Percentiles rank a stretch among this genome's conserved stretches.
Evolutionary conservation across 208 protist genomes (phyloP).

Genomic region (Trypanosoma congolense): DNA sequence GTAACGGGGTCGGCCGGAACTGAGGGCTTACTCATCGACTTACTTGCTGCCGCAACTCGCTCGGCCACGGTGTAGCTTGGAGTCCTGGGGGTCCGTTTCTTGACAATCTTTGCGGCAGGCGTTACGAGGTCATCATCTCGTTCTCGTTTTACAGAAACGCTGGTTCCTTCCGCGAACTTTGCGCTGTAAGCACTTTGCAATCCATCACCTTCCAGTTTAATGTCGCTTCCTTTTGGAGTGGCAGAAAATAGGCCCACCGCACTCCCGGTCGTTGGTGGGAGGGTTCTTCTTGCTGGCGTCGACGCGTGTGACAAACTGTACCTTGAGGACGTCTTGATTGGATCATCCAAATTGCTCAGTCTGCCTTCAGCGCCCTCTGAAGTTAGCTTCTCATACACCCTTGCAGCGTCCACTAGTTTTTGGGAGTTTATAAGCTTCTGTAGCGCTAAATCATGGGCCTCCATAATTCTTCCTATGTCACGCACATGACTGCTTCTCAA

Average conservation of each 20-base stretch:
- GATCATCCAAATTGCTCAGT: too few relatives aligned
- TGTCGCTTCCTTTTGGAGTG: too few relatives aligned
- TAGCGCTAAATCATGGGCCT: constrained; percentile 49
- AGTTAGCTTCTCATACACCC: constrained; percentile 10
- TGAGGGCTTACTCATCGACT: constrained; percentile 12
- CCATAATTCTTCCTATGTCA: constrained; percentile 34
- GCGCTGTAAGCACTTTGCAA: too few relatives aligned
- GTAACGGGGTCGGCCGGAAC: too few relatives aligned
- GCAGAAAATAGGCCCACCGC: too few relatives aligned
- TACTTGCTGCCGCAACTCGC: not conserved
- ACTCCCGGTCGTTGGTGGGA: too few relatives aligned
- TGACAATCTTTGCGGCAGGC: constrained; percentile 20
- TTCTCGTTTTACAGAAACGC: constrained; percentile 14
- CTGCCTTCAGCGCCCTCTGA: constrained; percentile 12
- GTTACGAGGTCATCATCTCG: constrained; percentile 15
- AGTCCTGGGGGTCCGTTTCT: constrained; percentile 61
- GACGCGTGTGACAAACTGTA: too few relatives aligned
- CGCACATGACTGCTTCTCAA: constrained; percentile 35
- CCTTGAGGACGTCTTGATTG: too few relatives aligned
- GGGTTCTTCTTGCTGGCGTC: too few relatives aligned
- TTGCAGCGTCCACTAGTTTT: constrained; percentile 35
- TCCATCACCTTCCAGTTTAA: too few relatives aligned
- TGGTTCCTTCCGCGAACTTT: not conserved
- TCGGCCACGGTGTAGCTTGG: constrained; percentile 69
- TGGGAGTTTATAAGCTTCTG: constrained; percentile 40